Evolutionary conservation across 345 rosid genomes (phyloP).

Genomic region (Eucalyptus camaldulensis): DNA sequence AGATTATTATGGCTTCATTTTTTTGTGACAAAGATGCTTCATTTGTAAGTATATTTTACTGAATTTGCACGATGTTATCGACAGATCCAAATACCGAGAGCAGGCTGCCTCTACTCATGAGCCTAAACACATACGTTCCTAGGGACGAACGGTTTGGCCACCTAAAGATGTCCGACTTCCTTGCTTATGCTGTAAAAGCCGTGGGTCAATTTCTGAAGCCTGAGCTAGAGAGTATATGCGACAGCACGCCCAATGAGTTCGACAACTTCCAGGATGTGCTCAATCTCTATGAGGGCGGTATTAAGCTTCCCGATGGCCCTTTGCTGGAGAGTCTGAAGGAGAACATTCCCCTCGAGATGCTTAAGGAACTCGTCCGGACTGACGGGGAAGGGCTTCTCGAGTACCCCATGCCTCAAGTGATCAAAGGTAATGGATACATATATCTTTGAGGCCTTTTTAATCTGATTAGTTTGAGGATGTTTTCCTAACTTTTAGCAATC

Average conservation of each 20-base stretch:
- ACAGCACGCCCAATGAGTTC: conserved; percentile 21
- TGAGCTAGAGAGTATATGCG: conserved; percentile 8
- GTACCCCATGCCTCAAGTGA: conserved; percentile 25
- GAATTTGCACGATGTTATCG: not conserved
- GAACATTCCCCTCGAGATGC: conserved; percentile 18
- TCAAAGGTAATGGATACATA: conserved; percentile 8
- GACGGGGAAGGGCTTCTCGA: conserved; percentile 18
- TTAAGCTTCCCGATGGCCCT: conserved; percentile 6
- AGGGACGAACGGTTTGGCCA: conserved; percentile 36
- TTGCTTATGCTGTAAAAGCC: conserved; percentile 20
- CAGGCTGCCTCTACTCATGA: conserved; percentile 11
- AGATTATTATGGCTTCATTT: not conserved
- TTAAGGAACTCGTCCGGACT: conserved; percentile 15
- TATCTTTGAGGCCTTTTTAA: not conserved
- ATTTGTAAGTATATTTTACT: not conserved
- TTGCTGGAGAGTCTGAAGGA: conserved; percentile 1
- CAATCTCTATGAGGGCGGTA: conserved; percentile 18
- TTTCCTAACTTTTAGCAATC: not conserved
- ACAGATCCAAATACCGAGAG: conserved; percentile 18
- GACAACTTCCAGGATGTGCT: conserved; percentile 20
- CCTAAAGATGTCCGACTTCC: conserved; percentile 28
- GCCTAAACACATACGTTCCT: conserved; percentile 24
- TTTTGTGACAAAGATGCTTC: not conserved
- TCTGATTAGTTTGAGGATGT: not conserved
- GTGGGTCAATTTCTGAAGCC: conserved; percentile 18